Evolutionary conservation across 192 early-diverging fungal genomes (phyloP).

Genomic region (Gaertneriomyces semiglobifer): DNA sequence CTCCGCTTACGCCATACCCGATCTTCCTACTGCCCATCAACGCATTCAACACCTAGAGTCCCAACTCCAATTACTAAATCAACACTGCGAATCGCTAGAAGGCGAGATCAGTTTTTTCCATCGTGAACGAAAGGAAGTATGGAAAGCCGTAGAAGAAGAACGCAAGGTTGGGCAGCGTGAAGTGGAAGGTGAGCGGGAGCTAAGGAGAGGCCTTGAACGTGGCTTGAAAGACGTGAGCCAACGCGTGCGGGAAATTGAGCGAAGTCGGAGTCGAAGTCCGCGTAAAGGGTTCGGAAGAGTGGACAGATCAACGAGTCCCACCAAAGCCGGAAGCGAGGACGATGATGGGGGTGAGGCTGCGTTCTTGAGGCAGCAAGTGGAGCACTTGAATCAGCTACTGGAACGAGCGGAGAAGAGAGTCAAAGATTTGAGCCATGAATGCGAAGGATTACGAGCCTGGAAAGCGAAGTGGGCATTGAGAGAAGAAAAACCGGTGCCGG

Average conservation of each 20-base stretch:
- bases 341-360: neutral
- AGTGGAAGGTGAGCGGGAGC: conserved; percentile 31
- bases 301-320: neutral
- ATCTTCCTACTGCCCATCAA: conserved; percentile 40
- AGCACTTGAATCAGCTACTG: neutral
- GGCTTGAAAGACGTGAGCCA: neutral
- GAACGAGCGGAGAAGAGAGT: no score
- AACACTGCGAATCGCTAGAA: conserved; percentile 51
- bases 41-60: conserved; percentile 53
- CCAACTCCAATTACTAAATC: conserved; percentile 51
- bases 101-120: conserved; percentile 31
- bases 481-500: no score
- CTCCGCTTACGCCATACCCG: conserved; percentile 6
- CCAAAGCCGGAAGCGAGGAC: neutral
- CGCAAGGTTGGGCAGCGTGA: conserved; percentile 27
- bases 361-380: conserved; percentile 11
- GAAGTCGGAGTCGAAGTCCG: neutral
- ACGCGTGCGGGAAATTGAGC: neutral
- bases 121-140: conserved; percentile 24
- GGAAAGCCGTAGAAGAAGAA: conserved; percentile 29
- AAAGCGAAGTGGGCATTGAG: no score
- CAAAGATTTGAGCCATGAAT: no score
- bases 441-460: no score
- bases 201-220: conserved; percentile 6
- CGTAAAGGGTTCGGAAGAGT: neutral